phyloP scores from a whole-genome alignment of 2,329 filamentous ascomycete species.

The Colletotrichum horii region DNA sequence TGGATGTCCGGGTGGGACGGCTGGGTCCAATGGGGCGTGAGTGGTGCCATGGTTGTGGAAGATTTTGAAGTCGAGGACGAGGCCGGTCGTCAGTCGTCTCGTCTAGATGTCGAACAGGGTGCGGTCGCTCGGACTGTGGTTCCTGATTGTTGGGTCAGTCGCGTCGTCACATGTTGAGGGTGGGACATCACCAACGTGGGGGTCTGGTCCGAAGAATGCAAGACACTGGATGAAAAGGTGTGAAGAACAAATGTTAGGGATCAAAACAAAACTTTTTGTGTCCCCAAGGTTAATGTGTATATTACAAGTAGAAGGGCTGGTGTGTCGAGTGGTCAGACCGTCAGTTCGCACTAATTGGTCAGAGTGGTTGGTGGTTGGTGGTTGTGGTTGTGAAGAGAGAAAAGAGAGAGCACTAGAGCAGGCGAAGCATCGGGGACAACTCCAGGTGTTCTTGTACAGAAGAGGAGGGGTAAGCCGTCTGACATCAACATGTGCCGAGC shows the following conservation, averaged over 20 bases:
- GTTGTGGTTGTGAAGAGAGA: not conserved
- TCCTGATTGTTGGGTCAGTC: not conserved
- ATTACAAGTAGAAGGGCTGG: not conserved
- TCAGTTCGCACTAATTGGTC: not conserved
- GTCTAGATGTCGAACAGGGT: not conserved
- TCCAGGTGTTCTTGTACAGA: slow-evolving; percentile 9
- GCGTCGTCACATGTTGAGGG: slow-evolving; percentile 3
- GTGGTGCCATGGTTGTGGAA: slow-evolving; percentile 52
- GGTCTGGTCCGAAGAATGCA: not conserved
- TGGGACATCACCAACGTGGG: not conserved
- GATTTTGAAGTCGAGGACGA: not conserved
- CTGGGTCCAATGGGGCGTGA: slow-evolving; percentile 63
- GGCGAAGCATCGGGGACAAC: not conserved
- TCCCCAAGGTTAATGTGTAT: not conserved
- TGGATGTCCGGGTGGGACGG: slow-evolving; percentile 66
- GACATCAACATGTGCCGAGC: slow-evolving; percentile 20
- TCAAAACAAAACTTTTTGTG: not conserved
- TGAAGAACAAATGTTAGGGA: not conserved
- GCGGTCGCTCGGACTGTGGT: not conserved
- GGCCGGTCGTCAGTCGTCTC: not conserved
- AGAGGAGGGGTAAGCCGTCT: slow-evolving; percentile 13
- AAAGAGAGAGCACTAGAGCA: not conserved
- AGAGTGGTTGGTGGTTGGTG: not conserved
- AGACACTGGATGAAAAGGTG: not conserved
- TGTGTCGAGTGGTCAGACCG: not conserved